Base-by-base conservation (phyloP, 257 asterid genomes). In the Orobanche coerulescens region DNA sequence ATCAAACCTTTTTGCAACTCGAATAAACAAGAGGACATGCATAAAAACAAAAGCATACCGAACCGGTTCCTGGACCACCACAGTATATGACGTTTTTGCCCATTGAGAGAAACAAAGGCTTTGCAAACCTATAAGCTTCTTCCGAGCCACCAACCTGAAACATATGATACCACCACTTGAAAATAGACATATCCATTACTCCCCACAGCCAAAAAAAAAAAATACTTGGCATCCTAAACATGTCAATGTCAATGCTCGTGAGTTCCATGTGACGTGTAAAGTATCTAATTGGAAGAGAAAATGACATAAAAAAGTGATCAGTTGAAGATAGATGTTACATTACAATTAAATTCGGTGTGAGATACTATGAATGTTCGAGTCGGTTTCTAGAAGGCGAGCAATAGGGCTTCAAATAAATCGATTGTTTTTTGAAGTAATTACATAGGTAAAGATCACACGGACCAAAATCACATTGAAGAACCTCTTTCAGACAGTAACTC, bases 21-120 rank as follows among this genome's bases (percentile, higher is more conserved):
- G 48, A 62, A 46, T 31, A 59, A 34, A 57, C 52, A 33, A 52
- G 15, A 25, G 40, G 23, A 33, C 37, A 42, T 40, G 70, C 39
- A 23, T 19, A 20, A 18, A 22, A 48, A 40, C 52, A 67, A 57
- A 59, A 71, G 69, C 87, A 15, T 82, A 93, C 98, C 70, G 94
- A 78, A 65, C 98, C 98, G 70, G 81, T 93, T 73, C 98, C 98
- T n/a, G 96, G 73, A 73, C 95, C 95, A 72, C 98, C 98, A 72
- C 98, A 93, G 69, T 93, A 76, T 61, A 86, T 77, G 58, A 92
- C 60, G 78, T 82, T 84, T 73, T 84, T 83, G 19, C 98, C 98
- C 98, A 93, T 93, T 9, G 95, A 74, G 57, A 77, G 94, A 62
- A 93, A 79, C 80, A 93, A 78, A 53, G 89, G 86, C 59, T 80